These are phyloP conservation scores for Euphorbia celastroides DNA, from an alignment of 441 rosid species.

Conservation along the genomic window DNA sequence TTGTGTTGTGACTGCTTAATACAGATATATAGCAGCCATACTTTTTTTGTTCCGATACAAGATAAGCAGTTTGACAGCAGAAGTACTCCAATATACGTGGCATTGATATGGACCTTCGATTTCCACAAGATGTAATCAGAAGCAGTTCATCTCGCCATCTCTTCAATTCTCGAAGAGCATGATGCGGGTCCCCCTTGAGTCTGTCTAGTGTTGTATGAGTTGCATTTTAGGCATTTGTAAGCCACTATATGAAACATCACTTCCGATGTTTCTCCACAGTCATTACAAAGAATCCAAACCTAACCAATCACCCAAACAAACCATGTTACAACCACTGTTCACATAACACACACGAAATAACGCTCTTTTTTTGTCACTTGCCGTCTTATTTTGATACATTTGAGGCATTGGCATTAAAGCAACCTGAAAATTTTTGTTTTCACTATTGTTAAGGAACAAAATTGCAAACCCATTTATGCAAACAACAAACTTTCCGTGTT, in stretches of 20 bases:
- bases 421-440: slow-evolving; percentile 38
- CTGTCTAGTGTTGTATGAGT: slow-evolving; percentile 75
- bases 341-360: background rate
- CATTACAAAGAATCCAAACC: slow-evolving; percentile 98
- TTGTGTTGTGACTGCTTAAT: no score
- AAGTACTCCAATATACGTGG: background rate
- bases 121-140: background rate
- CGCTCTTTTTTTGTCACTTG: slow-evolving; percentile 16
- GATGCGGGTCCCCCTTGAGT: slow-evolving; percentile 35
- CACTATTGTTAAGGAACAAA: background rate
- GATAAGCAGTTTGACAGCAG: no score
- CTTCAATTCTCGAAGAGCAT: slow-evolving; percentile 30
- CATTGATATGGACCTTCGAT: background rate
- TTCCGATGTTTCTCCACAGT: slow-evolving; percentile 52
- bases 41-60: no score
- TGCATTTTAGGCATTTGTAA: slow-evolving; percentile 61
- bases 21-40: no score
- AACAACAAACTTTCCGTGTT: background rate
- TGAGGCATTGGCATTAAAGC: slow-evolving; percentile 80
- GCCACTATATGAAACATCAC: slow-evolving; percentile 68
- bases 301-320: slow-evolving; percentile 11
- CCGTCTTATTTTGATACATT: slow-evolving; percentile 59
- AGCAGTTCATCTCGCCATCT: slow-evolving; percentile 24
- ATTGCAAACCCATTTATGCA: background rate
- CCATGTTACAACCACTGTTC: background rate